These are phyloP conservation scores for Elsinoe batatas DNA, from an alignment of 2,329 filamentous ascomycete genomes.

Conservation along the genomic window DNA sequence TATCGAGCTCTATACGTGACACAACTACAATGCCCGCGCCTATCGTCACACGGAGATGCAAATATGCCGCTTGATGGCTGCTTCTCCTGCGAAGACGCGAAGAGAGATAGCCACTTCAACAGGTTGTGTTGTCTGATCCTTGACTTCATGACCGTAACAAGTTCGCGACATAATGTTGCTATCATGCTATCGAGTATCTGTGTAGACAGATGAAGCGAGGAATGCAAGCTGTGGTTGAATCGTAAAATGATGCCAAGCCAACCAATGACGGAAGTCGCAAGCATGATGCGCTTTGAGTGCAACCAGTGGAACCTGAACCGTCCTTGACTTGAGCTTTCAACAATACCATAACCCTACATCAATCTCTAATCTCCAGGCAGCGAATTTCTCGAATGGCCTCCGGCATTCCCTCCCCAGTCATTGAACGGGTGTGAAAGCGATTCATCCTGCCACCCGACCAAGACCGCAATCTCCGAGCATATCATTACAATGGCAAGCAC, in stretches of 20 bases:
- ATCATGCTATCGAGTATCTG: neutral
- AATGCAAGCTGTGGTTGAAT: no score
- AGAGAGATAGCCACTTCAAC: constrained; percentile 25
- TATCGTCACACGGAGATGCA: constrained; percentile 17
- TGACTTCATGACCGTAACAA: constrained; percentile 27
- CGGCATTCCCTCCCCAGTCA: neutral
- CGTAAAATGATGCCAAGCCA: constrained; percentile 5
- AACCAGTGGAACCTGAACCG: neutral
- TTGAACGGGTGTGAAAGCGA: neutral
- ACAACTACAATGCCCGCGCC: neutral
- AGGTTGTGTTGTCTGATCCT: constrained; percentile 21
- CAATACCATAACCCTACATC: constrained; percentile 4
- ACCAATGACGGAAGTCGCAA: constrained; percentile 5
- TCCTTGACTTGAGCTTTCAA: neutral
- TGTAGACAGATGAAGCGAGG: no score
- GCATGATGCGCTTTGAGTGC: neutral
- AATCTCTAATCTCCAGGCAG: neutral
- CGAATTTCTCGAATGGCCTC: neutral
- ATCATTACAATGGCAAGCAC: constrained; percentile 59
- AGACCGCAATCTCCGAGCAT: neutral
- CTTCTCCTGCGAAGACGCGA: constrained; percentile 21
- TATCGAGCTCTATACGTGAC: neutral
- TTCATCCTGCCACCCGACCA: neutral
- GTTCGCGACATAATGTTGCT: constrained; percentile 17
- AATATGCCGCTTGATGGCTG: constrained; percentile 16